phyloP scores from a whole-genome alignment of 495 filamentous ascomycete species.

The Choiromyces venosus region DNA sequence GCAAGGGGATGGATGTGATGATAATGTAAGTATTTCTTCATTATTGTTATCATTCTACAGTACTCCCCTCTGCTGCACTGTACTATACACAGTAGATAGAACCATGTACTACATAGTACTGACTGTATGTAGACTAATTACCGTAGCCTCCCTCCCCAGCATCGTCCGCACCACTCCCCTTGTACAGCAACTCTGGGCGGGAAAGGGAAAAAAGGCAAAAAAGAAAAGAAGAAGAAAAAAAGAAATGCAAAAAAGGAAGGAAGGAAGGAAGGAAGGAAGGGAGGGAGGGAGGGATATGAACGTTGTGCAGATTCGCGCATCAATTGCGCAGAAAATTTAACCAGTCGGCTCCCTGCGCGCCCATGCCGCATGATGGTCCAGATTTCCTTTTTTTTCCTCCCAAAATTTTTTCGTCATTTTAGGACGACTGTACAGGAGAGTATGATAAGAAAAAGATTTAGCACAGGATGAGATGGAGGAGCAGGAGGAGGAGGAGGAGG shows the following conservation, averaged over 20 bases:
- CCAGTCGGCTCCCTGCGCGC: neutral
- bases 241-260: neutral
- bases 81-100: neutral
- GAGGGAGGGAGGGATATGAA: neutral
- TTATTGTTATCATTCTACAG: neutral
- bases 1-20: neutral
- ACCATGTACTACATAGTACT: neutral
- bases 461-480: slow-evolving; percentile 7
- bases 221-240: no score
- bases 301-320: neutral
- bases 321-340: neutral
- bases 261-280: neutral
- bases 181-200: neutral
- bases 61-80: neutral
- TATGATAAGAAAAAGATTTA: neutral
- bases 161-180: no score
- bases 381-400: neutral
- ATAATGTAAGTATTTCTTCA: neutral
- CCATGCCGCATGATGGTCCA: neutral
- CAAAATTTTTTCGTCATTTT: neutral
- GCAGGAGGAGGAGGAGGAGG: slow-evolving; percentile 7
- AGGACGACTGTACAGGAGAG: neutral
- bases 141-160: neutral
- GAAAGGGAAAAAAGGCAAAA: neutral
- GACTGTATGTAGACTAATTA: neutral